Base-by-base conservation (phyloP, 805 yeast genomes). In the Teunomyces barrocoloradensis region DNA sequence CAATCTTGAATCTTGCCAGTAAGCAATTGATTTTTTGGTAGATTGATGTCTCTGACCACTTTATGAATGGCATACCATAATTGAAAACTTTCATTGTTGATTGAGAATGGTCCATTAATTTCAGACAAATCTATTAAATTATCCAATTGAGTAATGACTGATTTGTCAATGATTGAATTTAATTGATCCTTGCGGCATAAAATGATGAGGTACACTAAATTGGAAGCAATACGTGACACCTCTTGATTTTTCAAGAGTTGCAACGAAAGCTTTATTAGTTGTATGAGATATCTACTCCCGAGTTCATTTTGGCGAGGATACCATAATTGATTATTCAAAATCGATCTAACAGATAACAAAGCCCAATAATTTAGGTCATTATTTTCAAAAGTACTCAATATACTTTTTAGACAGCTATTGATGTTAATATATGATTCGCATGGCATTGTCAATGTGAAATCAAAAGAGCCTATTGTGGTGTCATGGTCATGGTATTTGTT, bases 61-160 rank as follows among this genome's bases (percentile, higher is more conserved):
- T 59, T 58, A 12, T 72, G 60, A 3, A 78, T 52, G 0, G 69
- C 53, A 44, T 69, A 62, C 91, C 91, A 85, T 51, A 85, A 79
- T 11, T 58, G 52, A 25, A 80, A 63, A 3, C 85, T 66, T 42
- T 75, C 79, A 37, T 75, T 65, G 41, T 75, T 69, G 1, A 83
- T 44, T 1, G 52, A 20, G 1, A 64, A 57, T 2, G 94, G 92
- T 0, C 92, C 92, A 59, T 77, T 79, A 0, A 82, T 66, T 39
- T 80, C 85, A 0, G 87, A 66, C 5, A 78, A 58, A 32, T 82
- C 85, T 41, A 78, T 64, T 1, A 81, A 44, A 25, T 76, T 77
- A 36, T 75, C 77, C 28, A 82, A 60, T 50, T 78, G 79, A 38
- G 71, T 77, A 3, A 66, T 46, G 6, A 81, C 54, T 0, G 78